These are phyloP conservation scores for Exserohilum rostratum DNA, from an alignment of 2,329 filamentous ascomycete genomes.

Conservation along the genomic window DNA sequence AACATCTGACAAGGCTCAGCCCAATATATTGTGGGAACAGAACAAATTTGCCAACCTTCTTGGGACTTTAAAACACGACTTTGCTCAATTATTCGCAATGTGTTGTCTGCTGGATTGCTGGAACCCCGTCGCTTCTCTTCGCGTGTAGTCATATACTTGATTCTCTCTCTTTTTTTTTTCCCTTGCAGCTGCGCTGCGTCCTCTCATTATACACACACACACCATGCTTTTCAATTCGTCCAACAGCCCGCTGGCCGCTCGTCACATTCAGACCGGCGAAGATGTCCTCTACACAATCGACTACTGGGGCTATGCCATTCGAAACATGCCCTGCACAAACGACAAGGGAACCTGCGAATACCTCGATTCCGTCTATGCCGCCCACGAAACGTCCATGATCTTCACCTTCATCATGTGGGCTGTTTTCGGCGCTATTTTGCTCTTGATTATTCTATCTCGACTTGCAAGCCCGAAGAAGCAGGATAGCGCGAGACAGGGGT, in stretches of 20 bases:
- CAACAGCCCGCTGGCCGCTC: slow-evolving; percentile 5
- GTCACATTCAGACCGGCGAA: slow-evolving; percentile 7
- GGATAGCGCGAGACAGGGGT: slow-evolving; percentile 4
- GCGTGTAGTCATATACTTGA: not conserved
- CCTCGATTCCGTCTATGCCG: slow-evolving; percentile 8
- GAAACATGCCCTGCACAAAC: slow-evolving; percentile 11
- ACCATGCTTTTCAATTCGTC: slow-evolving; percentile 10
- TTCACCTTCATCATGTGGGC: slow-evolving; percentile 12
- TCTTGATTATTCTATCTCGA: slow-evolving; percentile 4
- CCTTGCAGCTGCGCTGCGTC: slow-evolving; percentile 11
- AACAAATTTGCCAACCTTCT: slow-evolving; percentile 6
- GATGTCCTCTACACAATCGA: slow-evolving; percentile 11
- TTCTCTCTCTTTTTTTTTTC: not conserved
- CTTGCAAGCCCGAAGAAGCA: slow-evolving; percentile 1
- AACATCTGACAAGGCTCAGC: slow-evolving; percentile 1
- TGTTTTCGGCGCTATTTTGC: slow-evolving; percentile 3
- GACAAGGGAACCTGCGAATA: slow-evolving; percentile 8
- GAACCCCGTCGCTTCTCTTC: not conserved
- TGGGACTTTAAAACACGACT: not conserved
- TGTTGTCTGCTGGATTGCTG: not conserved
- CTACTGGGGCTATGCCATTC: slow-evolving; percentile 12
- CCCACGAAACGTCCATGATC: slow-evolving; percentile 10
- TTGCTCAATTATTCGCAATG: not conserved
- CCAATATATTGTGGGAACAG: slow-evolving; percentile 1
- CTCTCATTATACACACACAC: slow-evolving; percentile 3